Base-by-base conservation (phyloP, 2,329 filamentous ascomycete genomes). In the Fusarium nematophilum region DNA sequence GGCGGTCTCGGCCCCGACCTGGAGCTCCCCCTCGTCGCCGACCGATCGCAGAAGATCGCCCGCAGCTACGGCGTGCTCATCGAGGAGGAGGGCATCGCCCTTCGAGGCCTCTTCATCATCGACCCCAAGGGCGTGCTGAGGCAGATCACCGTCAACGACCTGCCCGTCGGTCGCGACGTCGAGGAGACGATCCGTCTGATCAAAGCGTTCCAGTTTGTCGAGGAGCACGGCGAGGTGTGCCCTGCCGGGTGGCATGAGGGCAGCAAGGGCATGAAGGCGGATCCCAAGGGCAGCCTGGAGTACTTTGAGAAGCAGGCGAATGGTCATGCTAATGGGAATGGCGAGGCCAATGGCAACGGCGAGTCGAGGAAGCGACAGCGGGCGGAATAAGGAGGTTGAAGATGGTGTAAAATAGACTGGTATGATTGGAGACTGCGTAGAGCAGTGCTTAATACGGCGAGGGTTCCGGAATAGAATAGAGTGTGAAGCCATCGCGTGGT, bases 221-320 rank as follows among this genome's bases (percentile, higher is more conserved):
- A 93, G 65, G 90, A 92, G 66, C 91, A 90, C 81, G 93, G 92
- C 76, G 87, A 91, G 72, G 84, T 92, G 50, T 93, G 80, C 75
- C 80, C 80, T 37, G 80, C 80, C 48, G 80, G 79, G 67, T 83
- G 80, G 80, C 75, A 77, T 56, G 71, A 76, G 55, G 80, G 80
- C 44, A 71, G 70, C 68, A 77, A 81, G 73, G 76, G 74, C 46
- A 81, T 83, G 74, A 82, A 83, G 78, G 77, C 80, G 53, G 79
- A 81, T 55, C 79, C 80, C 62, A 82, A 81, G 74, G 79, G 77
- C 47, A 81, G 77, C 65, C 73, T 82, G 30, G 79, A 81, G 70
- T 83, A 82, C 72, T 83, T 83, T 43, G 55, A 62, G 29, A 60
- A 63, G 7, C 57, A 71, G 60, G 66, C 4, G 61, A 42, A 52